Evolutionary conservation across 768 basidiomycete genomes (phyloP), one percentile per base, ranked within the genome.

Genomic region (Lactarius pseudohatsudake): DNA sequence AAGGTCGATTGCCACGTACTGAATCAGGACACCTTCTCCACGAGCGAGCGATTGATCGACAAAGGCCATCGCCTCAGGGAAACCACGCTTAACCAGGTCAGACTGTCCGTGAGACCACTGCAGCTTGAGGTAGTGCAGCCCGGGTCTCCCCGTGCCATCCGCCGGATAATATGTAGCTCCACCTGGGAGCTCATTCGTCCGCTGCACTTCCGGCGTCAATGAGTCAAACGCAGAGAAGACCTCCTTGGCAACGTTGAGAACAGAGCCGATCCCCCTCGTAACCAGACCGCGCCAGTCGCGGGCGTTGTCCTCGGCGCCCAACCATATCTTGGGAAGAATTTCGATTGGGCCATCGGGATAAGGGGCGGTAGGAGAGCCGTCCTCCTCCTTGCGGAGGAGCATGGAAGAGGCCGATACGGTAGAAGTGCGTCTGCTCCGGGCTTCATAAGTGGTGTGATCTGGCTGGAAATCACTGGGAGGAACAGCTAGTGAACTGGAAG

Each of bases 91-190:
- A 70, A 94, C 92, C 45, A 96, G 85, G 75, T 96, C 90, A 64
- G 90, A 83, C 77, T 96, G 92, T n/a, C 94, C 94, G 74, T 96
- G 94, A 28, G 92, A 94, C 95, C 94, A 96, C 60, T 84, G 83
- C 32, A 96, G 84, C 76, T 93, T 94, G 77, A 94, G 88, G 74
- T 96, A 95, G 76, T 93, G 86, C 83, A 94, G 86, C 20, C 81
- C 82, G 0, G 93, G 92, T 70, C 91, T 83, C 62, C 90, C 92
- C 58, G 80, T 86, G 41, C 84, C 78, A 75, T 92, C 85, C 2
- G 91, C 81, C 15, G 88, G 86, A 72, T 87, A 85, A 74, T 86
- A 90, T 28, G 86, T 85, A 15, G 84, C 84, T 26, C 54, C 41
- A 22, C 53, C 50, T 34, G 89, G 90, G 4, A 88, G 85, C n/a